Conservation (phyloP, 495 filamentous ascomycete genomes). For the Aspergillus ellipticus region DNA sequence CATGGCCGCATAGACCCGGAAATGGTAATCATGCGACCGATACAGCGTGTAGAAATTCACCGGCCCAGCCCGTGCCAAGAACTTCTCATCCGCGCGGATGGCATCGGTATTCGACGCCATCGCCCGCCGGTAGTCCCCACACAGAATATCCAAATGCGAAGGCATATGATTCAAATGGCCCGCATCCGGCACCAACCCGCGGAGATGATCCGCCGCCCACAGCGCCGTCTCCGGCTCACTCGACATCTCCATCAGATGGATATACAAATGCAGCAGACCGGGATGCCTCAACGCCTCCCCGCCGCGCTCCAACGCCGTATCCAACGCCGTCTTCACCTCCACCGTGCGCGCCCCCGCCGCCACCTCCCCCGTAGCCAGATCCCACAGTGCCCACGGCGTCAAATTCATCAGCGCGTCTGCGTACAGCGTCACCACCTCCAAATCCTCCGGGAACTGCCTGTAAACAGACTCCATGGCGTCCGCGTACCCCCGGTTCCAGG, state of each 20-base stretch:
- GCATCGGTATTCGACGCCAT: slow-evolving; percentile 60
- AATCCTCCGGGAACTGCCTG: slow-evolving; percentile 47
- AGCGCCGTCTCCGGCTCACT: slow-evolving; percentile 55
- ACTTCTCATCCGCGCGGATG: slow-evolving; percentile 60
- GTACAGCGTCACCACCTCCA: slow-evolving; percentile 59
- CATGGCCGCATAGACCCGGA: slow-evolving; percentile 69
- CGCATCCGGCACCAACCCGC: slow-evolving; percentile 59
- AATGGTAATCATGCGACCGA: slow-evolving; percentile 63
- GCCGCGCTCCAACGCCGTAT: slow-evolving; percentile 43
- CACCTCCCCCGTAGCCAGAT: slow-evolving; percentile 55
- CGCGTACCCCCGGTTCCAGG: slow-evolving; percentile 57
- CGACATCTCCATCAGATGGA: slow-evolving; percentile 75
- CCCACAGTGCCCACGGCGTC: slow-evolving; percentile 66
- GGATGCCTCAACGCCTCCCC: slow-evolving; percentile 50
- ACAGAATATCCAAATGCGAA: slow-evolving; percentile 62
- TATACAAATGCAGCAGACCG: slow-evolving; percentile 65
- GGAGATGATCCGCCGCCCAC: slow-evolving; percentile 53
- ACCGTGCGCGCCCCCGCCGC: slow-evolving; percentile 50
- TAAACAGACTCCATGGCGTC: slow-evolving; percentile 59
- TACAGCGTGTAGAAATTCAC: slow-evolving; percentile 69
- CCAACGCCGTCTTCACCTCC: slow-evolving; percentile 53
- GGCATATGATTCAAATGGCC: slow-evolving; percentile 76
- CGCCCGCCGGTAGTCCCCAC: slow-evolving; percentile 61
- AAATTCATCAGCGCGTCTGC: slow-evolving; percentile 68
- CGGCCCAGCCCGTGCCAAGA: slow-evolving; percentile 44